Conservation (phyloP, 176 grass and related monocot genomes). For the Eragrostis curvula region DNA sequence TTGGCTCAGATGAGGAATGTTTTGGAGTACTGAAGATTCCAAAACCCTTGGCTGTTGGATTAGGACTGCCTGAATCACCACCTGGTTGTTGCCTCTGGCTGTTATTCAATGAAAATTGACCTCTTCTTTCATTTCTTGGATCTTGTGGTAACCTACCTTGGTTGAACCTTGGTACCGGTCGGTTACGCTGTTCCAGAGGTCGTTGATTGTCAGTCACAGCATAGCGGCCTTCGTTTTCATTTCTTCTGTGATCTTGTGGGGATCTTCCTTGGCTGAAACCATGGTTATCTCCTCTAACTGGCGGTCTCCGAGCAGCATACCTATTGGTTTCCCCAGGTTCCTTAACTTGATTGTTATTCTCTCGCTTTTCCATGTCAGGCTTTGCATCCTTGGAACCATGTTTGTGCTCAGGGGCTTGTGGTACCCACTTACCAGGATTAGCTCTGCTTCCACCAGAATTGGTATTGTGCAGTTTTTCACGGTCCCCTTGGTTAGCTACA, state of each 20-base stretch:
- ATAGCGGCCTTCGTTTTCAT: constrained; percentile 19
- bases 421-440: constrained; percentile 6
- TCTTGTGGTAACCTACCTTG: constrained; percentile 42
- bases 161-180: constrained; percentile 28
- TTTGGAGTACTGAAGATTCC: constrained; percentile 48
- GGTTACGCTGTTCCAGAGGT: background rate
- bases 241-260: constrained; percentile 27
- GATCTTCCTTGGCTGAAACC: constrained; percentile 37
- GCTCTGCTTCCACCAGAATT: constrained; percentile 15
- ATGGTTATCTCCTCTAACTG: constrained; percentile 31
- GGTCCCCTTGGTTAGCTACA: background rate
- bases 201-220: constrained; percentile 1
- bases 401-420: constrained; percentile 16
- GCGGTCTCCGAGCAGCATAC: constrained; percentile 38
- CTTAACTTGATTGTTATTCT: constrained; percentile 8
- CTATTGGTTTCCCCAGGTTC: constrained; percentile 46
- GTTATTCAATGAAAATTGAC: constrained; percentile 7
- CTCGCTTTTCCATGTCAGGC: constrained; percentile 28
- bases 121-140: constrained; percentile 45
- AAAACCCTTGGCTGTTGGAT: constrained; percentile 28
- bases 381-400: constrained; percentile 6
- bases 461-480: background rate
- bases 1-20: constrained; percentile 20
- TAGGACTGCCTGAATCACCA: constrained; percentile 18
- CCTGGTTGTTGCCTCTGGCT: constrained; percentile 25